Percentiles rank a stretch among this genome's conserved stretches.
phyloP scores from a whole-genome alignment of 2,329 filamentous ascomycete species.

The Biscogniauxia marginata region DNA sequence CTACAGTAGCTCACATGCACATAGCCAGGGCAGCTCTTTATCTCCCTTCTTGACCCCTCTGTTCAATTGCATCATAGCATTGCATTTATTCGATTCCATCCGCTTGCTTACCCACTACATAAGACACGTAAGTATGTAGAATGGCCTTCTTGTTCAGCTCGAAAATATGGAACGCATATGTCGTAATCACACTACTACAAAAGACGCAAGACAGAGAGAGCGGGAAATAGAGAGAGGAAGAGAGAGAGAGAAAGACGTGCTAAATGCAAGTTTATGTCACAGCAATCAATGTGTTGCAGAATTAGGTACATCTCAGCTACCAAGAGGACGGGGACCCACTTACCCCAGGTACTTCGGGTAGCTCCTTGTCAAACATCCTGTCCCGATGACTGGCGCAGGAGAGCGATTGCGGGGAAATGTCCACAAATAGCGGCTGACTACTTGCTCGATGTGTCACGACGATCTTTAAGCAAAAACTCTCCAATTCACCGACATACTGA shows the following conservation, averaged over 20 bases:
- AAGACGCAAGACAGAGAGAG: no score
- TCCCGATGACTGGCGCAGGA: background rate
- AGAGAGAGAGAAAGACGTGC: no score
- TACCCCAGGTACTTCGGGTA: background rate
- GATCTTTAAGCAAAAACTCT: background rate
- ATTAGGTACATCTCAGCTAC: background rate
- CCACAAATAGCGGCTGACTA: background rate
- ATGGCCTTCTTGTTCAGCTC: slow-evolving; percentile 9
- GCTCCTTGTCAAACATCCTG: background rate
- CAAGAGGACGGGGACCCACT: background rate
- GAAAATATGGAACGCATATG: background rate
- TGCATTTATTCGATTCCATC: slow-evolving; percentile 9
- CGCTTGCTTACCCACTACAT: background rate
- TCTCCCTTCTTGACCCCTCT: background rate
- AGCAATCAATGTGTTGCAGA: no score
- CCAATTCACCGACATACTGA: background rate
- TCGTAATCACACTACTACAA: background rate
- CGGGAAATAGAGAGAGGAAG: no score
- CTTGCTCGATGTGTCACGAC: background rate
- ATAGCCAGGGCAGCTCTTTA: background rate
- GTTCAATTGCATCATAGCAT: slow-evolving; percentile 19
- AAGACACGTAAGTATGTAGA: background rate
- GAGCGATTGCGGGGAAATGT: background rate
- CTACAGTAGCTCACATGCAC: background rate
- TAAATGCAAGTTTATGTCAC: no score